phyloP scores from a whole-genome alignment of 2,329 filamentous ascomycete species.

The Kalmusia sp. region DNA sequence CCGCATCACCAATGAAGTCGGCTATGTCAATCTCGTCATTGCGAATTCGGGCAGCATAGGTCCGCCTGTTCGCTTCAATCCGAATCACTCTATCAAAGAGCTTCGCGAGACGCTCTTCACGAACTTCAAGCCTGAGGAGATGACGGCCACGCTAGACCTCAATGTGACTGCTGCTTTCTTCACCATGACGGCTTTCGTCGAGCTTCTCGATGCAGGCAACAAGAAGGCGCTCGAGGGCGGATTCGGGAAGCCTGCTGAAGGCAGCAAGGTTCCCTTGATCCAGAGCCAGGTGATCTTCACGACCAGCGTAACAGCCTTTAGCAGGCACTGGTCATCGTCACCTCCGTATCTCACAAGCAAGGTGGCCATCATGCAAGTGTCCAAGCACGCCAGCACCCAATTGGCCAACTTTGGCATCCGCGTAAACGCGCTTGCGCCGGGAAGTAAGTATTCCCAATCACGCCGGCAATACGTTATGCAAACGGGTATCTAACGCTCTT shows the following conservation, averaged over 20 bases:
- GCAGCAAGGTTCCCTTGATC: constrained; percentile 1
- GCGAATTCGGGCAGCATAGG: constrained; percentile 30
- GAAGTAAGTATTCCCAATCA: constrained; percentile 24
- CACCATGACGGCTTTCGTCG: constrained; percentile 49
- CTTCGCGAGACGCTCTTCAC: constrained; percentile 6
- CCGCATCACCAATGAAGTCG: constrained; percentile 15
- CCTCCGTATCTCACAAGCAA: constrained; percentile 43
- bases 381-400: constrained; percentile 55
- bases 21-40: constrained; percentile 31
- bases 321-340: constrained; percentile 4
- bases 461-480: too few species aligned
- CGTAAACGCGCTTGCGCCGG: constrained; percentile 58
- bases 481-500: not conserved
- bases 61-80: constrained; percentile 13
- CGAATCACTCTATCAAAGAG: not conserved
- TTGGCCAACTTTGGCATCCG: constrained; percentile 51
- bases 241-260: constrained; percentile 5
- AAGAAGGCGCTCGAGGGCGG: constrained; percentile 10
- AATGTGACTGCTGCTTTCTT: constrained; percentile 51
- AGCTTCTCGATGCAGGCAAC: constrained; percentile 50
- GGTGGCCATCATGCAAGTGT: constrained; percentile 53
- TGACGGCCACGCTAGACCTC: constrained; percentile 33
- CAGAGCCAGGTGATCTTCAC: constrained; percentile 23
- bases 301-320: constrained; percentile 16
- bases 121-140: constrained; percentile 9